Base-by-base conservation (phyloP, 129 eudicot species). In the Ambrosia artemisiifolia region DNA sequence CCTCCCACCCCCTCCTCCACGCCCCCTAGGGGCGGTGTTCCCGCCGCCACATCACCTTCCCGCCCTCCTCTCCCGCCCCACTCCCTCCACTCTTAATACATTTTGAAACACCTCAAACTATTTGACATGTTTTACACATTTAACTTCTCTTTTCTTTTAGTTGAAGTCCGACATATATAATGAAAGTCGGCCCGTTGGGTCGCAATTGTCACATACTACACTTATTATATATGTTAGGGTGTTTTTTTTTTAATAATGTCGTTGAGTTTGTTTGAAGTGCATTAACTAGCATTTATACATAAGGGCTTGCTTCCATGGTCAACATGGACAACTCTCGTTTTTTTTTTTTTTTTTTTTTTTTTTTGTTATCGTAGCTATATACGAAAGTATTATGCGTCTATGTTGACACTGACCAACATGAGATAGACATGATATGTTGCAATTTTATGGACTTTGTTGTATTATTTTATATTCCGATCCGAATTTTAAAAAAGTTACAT, bases 251-350 rank as follows among this genome's bases (percentile, higher is more conserved):
- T 69, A 38, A 12, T 10, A 7, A 32, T 70, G 3, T 35, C 30
- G 46, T 60, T 28, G 13, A 60, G 69, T 59, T 59, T 44, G 48
- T 62, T 61, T 60, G 49, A 46, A 73, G 69, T 72, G 46, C 77
- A 72, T 72, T 69, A n/a, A 72, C 48, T 2, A 46, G 60, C 76
- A 72, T 43, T 72, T 43, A 44, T 59, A 59, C 75, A n/a, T 40
- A 11, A 36, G 2, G 56, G 44, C 76, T 56, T 56, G 3, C 7
- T 40, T 70, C 50, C 50, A 56, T 28, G 57, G 77, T 72, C 57
- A 72, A 60, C 44, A 16, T 44, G 10, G n/a, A 60, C 76, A 43
- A 72, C 47, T 44, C 76, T 72, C n/a, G 53, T 48, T 43, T 28
- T 43, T 59, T 38, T 43, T 72, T 59, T 38, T 9, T n/a, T n/a